A percentile compares a stretch with the other conserved stretches of the same genome.
phyloP scores from a whole-genome alignment of 805 yeast species.

The Yarrowia sp. region DNA sequence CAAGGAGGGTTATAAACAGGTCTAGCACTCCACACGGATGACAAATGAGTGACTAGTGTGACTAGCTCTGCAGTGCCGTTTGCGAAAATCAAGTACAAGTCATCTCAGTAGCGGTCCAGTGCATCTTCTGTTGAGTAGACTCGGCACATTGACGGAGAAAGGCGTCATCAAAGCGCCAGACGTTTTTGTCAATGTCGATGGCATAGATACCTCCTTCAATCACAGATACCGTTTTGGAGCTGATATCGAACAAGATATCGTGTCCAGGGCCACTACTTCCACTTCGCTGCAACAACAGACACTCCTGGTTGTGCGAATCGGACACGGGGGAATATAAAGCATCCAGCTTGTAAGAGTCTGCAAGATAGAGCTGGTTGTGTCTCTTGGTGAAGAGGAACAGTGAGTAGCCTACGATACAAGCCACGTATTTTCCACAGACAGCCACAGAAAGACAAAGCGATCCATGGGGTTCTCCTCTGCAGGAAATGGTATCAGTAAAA shows the following conservation, averaged over 20 bases:
- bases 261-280: conserved; percentile 19
- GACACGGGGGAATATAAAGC: conserved; percentile 11
- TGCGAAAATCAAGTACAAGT: neutral
- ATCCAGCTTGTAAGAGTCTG: conserved; percentile 1
- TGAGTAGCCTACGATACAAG: conserved; percentile 13
- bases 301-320: conserved; percentile 19
- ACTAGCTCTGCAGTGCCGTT: too few relatives aligned
- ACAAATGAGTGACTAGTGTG: too few relatives aligned
- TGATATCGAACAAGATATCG: conserved; percentile 1
- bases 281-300: conserved; percentile 6
- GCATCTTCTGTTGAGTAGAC: neutral
- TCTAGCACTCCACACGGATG: too few relatives aligned
- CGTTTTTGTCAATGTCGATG: neutral
- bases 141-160: conserved; percentile 8
- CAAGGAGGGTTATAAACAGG: too few relatives aligned
- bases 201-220: conserved; percentile 2
- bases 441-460: conserved; percentile 11
- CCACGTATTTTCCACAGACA: conserved; percentile 14
- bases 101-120: neutral
- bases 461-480: conserved; percentile 16
- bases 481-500: conserved; percentile 8
- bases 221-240: neutral
- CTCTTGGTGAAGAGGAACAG: conserved; percentile 12
- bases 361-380: neutral
- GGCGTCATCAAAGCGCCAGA: conserved; percentile 13